A percentile compares a stretch with the other conserved stretches of the same genome.
Evolutionary conservation across 164 flowering plant genomes (phyloP).

Genomic region (Euptelea pleiosperma): DNA sequence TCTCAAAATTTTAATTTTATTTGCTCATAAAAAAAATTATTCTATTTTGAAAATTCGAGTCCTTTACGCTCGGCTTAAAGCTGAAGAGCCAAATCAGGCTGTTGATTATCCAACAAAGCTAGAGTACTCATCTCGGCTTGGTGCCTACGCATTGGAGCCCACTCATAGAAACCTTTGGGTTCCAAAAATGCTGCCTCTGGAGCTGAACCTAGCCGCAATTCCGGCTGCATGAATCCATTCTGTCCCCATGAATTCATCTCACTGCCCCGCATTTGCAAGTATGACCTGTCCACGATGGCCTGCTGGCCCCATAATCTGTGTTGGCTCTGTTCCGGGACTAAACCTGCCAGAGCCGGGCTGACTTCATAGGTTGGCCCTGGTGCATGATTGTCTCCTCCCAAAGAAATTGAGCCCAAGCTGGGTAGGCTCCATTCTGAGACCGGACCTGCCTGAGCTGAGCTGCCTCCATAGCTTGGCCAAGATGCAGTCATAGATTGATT

Average conservation of each 20-base stretch:
- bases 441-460: background rate
- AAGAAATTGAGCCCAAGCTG: no score
- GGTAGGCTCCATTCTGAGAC: no score
- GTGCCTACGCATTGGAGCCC: background rate
- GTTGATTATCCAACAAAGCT: constrained; percentile 16
- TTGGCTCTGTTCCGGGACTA: background rate
- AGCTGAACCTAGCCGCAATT: background rate
- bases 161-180: constrained; percentile 6
- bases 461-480: background rate
- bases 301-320: constrained; percentile 7
- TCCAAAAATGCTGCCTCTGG: constrained; percentile 3
- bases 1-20: no score
- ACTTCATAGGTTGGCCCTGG: background rate
- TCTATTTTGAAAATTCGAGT: background rate
- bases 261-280: constrained; percentile 30
- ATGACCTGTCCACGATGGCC: constrained; percentile 38
- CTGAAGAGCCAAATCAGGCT: constrained; percentile 31
- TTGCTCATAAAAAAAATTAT: no score
- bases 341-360: constrained; percentile 5
- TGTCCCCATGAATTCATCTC: constrained; percentile 32
- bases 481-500: background rate
- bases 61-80: constrained; percentile 7
- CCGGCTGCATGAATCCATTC: constrained; percentile 12
- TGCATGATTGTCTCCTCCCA: no score
- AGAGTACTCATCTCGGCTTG: constrained; percentile 3